A percentile compares a stretch with the other conserved stretches of the same genome.
These are phyloP conservation scores for Auricularia heimuer DNA, from an alignment of 768 basidiomycete species.

Conservation along the genomic window DNA sequence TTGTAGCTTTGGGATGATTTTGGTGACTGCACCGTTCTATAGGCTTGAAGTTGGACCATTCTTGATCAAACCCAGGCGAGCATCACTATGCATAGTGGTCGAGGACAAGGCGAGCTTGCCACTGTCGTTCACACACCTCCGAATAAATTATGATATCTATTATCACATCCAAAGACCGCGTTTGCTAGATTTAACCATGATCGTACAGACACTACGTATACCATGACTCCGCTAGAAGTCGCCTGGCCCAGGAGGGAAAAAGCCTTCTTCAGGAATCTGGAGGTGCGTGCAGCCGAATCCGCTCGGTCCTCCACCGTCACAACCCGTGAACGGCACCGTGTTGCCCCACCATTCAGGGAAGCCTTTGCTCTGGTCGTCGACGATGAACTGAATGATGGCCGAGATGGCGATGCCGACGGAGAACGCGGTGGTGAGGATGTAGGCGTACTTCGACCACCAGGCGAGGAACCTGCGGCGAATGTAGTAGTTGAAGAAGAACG, in stretches of 20 bases:
- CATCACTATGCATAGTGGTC: no score
- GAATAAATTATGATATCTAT: no score
- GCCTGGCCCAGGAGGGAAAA: not conserved
- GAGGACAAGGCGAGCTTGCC: no score
- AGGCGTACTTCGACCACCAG: slow-evolving; percentile 10
- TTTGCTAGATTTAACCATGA: no score
- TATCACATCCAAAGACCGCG: no score
- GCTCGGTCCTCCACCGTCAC: not conserved
- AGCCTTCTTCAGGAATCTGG: not conserved
- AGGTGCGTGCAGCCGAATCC: not conserved
- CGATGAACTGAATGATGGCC: slow-evolving; percentile 23
- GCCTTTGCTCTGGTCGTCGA: slow-evolving; percentile 7
- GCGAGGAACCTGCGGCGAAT: slow-evolving; percentile 6
- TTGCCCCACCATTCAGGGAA: slow-evolving; percentile 6
- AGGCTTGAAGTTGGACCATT: no score
- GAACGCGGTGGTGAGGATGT: slow-evolving; percentile 21
- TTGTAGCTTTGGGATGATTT: no score
- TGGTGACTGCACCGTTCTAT: no score
- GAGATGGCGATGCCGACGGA: slow-evolving; percentile 21
- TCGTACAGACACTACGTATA: no score
- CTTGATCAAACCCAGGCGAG: no score
- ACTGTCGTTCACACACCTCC: no score
- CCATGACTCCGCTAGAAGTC: not conserved
- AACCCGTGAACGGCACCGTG: not conserved
- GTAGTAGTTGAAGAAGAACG: slow-evolving; percentile 8